Evolutionary conservation across 2,329 filamentous ascomycete species (phyloP).

Genomic region (Pseudogymnoascus sp.): DNA sequence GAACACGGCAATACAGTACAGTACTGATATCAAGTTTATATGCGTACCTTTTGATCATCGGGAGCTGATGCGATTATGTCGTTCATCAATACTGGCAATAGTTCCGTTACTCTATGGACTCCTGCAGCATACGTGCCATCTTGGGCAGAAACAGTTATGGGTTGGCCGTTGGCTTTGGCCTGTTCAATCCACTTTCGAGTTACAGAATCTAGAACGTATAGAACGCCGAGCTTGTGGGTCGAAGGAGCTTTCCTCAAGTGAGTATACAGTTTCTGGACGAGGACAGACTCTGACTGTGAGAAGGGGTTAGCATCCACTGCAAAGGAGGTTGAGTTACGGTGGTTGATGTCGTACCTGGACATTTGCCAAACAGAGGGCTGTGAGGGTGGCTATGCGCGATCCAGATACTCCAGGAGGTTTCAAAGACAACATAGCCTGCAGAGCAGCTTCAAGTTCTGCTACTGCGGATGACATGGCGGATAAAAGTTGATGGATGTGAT

Average conservation of each 20-base stretch:
- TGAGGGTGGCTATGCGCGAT: conserved; percentile 82
- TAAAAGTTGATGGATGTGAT: not conserved
- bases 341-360: conserved; percentile 59
- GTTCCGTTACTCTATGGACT: conserved; percentile 91
- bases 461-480: conserved; percentile 67
- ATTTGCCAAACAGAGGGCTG: conserved; percentile 77
- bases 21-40: conserved; percentile 14
- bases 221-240: conserved; percentile 95
- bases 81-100: conserved; percentile 89
- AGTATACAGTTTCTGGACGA: conserved; percentile 93
- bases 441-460: conserved; percentile 80
- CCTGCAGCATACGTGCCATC: conserved; percentile 93
- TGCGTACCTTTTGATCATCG: conserved; percentile 91
- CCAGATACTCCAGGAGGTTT: conserved; percentile 93
- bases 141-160: conserved; percentile 68
- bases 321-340: conserved; percentile 19
- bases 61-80: conserved; percentile 85
- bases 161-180: conserved; percentile 77
- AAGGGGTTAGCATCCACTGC: conserved; percentile 14
- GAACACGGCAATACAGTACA: conserved; percentile 11
- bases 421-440: conserved; percentile 83
- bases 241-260: conserved; percentile 92
- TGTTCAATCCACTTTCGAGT: conserved; percentile 97
- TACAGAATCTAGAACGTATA: conserved; percentile 99
- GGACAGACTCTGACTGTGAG: conserved; percentile 78